phyloP scores from a whole-genome alignment of 2,329 filamentous ascomycete genomes.

The Aquanectria penicillioides region DNA sequence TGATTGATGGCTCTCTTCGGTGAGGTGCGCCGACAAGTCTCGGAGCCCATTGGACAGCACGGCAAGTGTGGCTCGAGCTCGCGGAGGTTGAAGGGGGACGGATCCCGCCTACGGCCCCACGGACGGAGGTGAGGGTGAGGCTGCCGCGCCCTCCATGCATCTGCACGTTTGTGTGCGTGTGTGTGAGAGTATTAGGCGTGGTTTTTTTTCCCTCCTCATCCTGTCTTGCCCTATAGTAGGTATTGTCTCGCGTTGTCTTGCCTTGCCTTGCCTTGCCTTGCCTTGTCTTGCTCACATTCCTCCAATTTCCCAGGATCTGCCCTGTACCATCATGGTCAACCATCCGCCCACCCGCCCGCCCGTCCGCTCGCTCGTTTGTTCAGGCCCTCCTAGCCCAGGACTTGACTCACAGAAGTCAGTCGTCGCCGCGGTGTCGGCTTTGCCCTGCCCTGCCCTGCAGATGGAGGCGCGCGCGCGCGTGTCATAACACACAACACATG shows the following conservation, averaged over 20 bases:
- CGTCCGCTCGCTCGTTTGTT: not conserved
- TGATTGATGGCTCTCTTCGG: not conserved
- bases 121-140: conserved; percentile 11
- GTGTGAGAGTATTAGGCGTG: not conserved
- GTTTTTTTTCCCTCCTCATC: conserved; percentile 6
- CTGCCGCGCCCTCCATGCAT: conserved; percentile 6
- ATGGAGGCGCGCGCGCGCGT: conserved; percentile 1
- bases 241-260: no score
- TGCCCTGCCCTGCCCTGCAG: conserved; percentile 16
- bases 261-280: conserved; percentile 7
- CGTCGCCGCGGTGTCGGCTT: not conserved
- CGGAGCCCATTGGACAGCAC: conserved; percentile 6
- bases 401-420: not conserved
- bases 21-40: conserved; percentile 2
- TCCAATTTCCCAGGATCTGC: conserved; percentile 31
- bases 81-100: conserved; percentile 17
- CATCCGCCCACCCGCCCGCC: not conserved
- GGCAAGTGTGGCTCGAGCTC: conserved; percentile 14
- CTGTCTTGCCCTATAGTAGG: no score
- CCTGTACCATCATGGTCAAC: conserved; percentile 25
- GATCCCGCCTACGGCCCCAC: conserved; percentile 16
- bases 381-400: not conserved
- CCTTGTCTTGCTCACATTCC: conserved; percentile 28
- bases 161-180: conserved; percentile 7
- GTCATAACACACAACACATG: conserved; percentile 11